phyloP scores from a whole-genome alignment of 1,284 basidiomycete species.

The Heliocybe sulcata region DNA sequence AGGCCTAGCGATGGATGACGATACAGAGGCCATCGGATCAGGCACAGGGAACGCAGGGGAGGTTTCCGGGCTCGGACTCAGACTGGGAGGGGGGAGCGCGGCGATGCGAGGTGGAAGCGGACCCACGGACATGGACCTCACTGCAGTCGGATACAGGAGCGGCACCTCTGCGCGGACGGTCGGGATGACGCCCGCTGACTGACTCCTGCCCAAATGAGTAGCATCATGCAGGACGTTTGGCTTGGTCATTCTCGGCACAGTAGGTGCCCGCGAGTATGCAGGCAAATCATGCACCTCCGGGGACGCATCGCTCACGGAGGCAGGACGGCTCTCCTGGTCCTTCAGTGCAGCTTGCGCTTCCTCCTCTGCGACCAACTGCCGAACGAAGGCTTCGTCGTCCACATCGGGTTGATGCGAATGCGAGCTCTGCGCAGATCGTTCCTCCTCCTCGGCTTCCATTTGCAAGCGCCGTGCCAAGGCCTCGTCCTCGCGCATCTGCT shows the following conservation, averaged over 20 bases:
- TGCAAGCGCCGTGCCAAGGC: background rate
- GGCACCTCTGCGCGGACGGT: background rate
- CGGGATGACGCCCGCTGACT: background rate
- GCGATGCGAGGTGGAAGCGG: background rate
- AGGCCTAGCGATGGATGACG: background rate
- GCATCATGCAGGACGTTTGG: background rate
- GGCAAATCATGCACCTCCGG: background rate
- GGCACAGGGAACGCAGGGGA: background rate
- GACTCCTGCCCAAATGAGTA: background rate
- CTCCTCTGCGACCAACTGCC: conserved; percentile 22
- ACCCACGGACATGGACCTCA: background rate
- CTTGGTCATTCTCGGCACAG: background rate
- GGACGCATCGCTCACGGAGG: background rate
- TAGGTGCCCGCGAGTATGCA: background rate
- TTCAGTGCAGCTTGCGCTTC: conserved; percentile 10
- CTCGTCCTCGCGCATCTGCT: background rate
- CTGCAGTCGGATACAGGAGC: background rate
- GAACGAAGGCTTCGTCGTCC: conserved; percentile 26
- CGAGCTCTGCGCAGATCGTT: background rate
- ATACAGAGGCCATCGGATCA: background rate
- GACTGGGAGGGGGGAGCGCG: background rate
- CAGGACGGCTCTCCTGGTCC: background rate
- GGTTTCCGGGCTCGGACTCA: background rate
- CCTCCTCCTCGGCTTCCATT: background rate
- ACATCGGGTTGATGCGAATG: background rate